Evolutionary conservation across 177 flowering plant genomes (phyloP).

Genomic region (Tripterygium wilfordii): DNA sequence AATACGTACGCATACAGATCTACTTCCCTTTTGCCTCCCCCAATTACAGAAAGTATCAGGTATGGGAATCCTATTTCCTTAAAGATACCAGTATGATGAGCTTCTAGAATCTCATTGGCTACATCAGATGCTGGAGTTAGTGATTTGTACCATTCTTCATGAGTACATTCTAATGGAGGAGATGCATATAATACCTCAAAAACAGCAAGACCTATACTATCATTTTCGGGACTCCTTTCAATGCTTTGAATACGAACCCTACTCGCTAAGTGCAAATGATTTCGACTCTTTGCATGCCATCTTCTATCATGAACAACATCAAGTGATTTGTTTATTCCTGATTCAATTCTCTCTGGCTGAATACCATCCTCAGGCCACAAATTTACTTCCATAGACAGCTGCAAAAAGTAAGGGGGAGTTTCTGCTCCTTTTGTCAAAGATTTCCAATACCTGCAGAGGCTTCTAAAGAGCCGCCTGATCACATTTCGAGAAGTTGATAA

Average conservation of each 20-base stretch:
- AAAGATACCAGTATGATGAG: constrained; percentile 31
- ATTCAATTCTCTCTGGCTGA: constrained; percentile 85
- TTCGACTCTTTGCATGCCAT: constrained; percentile 41
- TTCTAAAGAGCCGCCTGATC: constrained; percentile 22
- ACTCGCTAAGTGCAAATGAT: constrained; percentile 40
- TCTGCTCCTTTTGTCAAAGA: constrained; percentile 78
- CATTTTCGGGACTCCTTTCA: constrained; percentile 68
- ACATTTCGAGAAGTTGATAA: constrained; percentile 26
- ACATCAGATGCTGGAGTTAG: constrained; percentile 88
- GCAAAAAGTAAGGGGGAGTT: constrained; percentile 85
- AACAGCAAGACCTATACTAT: constrained; percentile 59
- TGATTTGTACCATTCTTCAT: constrained; percentile 48
- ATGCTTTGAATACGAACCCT: constrained; percentile 81
- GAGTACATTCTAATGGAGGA: constrained; percentile 34
- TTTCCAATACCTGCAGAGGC: constrained; percentile 63
- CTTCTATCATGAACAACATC: constrained; percentile 41
- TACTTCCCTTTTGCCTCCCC: constrained; percentile 80
- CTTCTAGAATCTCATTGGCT: constrained; percentile 59
- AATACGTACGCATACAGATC: constrained; percentile 88
- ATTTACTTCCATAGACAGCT: constrained; percentile 72
- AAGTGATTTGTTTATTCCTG: constrained; percentile 65
- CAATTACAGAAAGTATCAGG: constrained; percentile 68
- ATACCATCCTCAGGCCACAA: constrained; percentile 84
- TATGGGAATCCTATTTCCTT: constrained; percentile 68
- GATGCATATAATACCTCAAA: constrained; percentile 79